Conservation (phyloP, 495 filamentous ascomycete species). For the Hypomontagnella monticulosa region DNA sequence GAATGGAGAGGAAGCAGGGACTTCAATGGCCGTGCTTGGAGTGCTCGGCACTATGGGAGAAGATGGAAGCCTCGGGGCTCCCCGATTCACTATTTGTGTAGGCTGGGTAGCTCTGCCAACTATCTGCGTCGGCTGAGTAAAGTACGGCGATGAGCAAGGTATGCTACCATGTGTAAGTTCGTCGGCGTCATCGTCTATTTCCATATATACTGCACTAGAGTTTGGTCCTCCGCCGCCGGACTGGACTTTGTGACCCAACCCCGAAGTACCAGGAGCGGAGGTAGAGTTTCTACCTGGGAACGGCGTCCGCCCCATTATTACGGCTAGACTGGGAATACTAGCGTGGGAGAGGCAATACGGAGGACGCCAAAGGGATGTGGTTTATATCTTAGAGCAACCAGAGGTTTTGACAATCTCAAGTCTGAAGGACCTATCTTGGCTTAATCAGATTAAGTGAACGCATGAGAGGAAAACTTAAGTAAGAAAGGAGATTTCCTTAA, state of each 20-base stretch:
- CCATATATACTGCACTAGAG: constrained; percentile 28
- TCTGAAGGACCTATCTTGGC: too few relatives aligned
- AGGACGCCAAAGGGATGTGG: too few relatives aligned
- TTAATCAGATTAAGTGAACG: neutral
- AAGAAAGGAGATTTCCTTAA: neutral
- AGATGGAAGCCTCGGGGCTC: constrained; percentile 34
- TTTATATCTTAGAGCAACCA: neutral
- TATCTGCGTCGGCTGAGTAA: constrained; percentile 52
- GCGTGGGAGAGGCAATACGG: neutral
- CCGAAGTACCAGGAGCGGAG: constrained; percentile 30
- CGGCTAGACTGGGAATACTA: neutral
- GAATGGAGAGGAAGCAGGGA: constrained; percentile 83
- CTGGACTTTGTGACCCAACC: constrained; percentile 27
- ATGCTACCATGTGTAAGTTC: constrained; percentile 44
- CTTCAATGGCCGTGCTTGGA: constrained; percentile 69
- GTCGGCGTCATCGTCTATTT: constrained; percentile 46
- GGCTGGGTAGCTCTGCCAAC: constrained; percentile 45
- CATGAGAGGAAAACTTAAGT: neutral
- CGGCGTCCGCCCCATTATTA: constrained; percentile 28
- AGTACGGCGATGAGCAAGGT: constrained; percentile 54
- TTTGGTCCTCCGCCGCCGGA: constrained; percentile 11
- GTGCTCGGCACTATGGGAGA: constrained; percentile 53
- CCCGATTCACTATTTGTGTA: constrained; percentile 50
- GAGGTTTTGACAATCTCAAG: neutral
- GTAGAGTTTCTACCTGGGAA: constrained; percentile 22